These are phyloP conservation scores for Massarina eburnea DNA, from an alignment of 2,329 filamentous ascomycete species.

Conservation along the genomic window DNA sequence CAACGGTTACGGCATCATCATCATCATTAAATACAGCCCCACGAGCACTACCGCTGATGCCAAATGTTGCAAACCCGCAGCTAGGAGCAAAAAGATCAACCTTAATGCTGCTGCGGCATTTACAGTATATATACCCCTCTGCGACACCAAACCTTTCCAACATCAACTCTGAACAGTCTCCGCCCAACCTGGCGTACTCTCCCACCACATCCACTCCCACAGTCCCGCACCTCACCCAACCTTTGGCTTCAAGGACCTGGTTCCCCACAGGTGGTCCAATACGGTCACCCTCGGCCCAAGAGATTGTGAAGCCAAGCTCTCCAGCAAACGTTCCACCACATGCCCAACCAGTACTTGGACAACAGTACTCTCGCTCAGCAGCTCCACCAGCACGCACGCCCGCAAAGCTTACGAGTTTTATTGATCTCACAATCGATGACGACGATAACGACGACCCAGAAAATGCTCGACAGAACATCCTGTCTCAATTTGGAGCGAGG, in stretches of 20 bases:
- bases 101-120: too few relatives aligned
- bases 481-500: too few relatives aligned
- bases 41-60: background rate
- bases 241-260: background rate
- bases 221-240: too few relatives aligned
- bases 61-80: too few relatives aligned
- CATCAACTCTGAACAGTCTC: too few relatives aligned
- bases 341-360: too few relatives aligned
- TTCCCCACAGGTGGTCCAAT: background rate
- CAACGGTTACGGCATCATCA: background rate
- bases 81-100: too few relatives aligned
- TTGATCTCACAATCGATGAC: conserved; percentile 1
- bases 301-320: background rate
- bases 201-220: too few relatives aligned
- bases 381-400: background rate
- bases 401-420: background rate
- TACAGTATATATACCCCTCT: background rate
- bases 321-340: background rate
- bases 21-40: background rate
- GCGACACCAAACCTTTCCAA: too few relatives aligned
- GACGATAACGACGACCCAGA: background rate
- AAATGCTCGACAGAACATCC: background rate
- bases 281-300: background rate
- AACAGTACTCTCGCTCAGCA: too few relatives aligned
- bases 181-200: too few relatives aligned